A percentile compares a stretch with the other conserved stretches of the same genome.
phyloP scores from a whole-genome alignment of 2,329 filamentous ascomycete species.

The Didymella lethalis region DNA sequence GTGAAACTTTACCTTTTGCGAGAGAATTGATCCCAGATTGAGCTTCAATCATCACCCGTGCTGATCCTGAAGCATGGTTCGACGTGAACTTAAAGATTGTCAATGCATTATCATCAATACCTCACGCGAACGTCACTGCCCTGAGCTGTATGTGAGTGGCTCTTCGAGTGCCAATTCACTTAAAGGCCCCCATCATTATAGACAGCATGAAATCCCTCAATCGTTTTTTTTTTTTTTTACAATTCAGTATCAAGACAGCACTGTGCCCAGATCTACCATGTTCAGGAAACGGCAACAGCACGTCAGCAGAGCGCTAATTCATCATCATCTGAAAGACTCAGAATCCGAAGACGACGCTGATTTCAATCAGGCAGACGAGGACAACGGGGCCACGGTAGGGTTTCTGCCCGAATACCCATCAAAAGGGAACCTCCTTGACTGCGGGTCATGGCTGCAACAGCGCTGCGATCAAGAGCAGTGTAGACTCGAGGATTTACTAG shows the following conservation, averaged over 20 bases:
- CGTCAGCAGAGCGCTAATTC: slow-evolving; percentile 7
- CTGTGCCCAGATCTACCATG: neutral
- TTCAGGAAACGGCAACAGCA: neutral
- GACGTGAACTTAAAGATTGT: neutral
- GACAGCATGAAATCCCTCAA: neutral
- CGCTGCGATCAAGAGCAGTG: slow-evolving; percentile 20
- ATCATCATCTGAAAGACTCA: neutral
- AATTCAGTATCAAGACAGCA: neutral
- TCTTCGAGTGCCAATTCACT: neutral
- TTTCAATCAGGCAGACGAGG: neutral
- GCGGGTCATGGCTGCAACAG: slow-evolving; percentile 17
- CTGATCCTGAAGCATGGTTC: neutral
- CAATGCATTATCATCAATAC: neutral
- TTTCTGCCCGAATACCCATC: neutral
- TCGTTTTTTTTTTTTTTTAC: neutral
- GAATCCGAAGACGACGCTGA: neutral
- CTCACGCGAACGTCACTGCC: neutral
- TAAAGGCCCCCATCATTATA: neutral
- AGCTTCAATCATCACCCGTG: neutral
- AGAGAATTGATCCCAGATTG: neutral
- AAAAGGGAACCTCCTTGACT: neutral
- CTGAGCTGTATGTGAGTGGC: neutral
- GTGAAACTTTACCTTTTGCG: neutral
- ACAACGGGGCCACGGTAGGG: neutral
- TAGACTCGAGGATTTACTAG: slow-evolving; percentile 16